Conservation (phyloP, 164 flowering plant genomes). For the Santalum album region DNA sequence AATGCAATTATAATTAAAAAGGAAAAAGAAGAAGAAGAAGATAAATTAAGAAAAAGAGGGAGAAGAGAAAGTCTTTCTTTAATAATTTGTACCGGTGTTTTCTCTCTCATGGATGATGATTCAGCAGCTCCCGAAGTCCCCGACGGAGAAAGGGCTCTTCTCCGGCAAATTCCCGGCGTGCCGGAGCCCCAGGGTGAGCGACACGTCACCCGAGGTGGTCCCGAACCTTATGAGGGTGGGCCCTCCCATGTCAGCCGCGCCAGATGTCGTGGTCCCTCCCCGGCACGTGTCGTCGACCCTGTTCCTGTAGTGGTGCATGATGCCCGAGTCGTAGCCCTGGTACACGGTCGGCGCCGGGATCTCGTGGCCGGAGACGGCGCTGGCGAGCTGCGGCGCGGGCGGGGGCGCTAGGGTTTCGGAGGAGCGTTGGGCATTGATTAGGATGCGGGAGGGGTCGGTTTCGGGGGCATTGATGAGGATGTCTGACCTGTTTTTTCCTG, state of each 20-base stretch:
- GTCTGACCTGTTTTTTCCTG: no score
- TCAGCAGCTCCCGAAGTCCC: conserved; percentile 44
- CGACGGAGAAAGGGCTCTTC: conserved; percentile 40
- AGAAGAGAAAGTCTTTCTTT: no score
- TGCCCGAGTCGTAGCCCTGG: conserved; percentile 1
- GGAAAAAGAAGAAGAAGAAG: no score
- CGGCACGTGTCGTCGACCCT: conserved; percentile 21
- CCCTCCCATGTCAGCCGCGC: conserved; percentile 17
- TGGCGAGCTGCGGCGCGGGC: conserved; percentile 4
- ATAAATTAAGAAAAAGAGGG: no score
- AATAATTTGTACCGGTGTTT: no score
- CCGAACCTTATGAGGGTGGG: conserved; percentile 46
- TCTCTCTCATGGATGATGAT: no score
- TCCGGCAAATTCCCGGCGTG: conserved; percentile 75
- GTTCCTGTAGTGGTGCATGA: conserved; percentile 5
- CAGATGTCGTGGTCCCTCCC: conserved; percentile 16
- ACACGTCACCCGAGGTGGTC: conserved; percentile 60
- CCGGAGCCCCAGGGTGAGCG: conserved; percentile 75
- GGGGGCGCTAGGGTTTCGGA: conserved; percentile 29
- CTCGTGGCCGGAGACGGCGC: conserved; percentile 5
- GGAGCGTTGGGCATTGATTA: conserved; percentile 46
- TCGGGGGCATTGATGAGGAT: conserved; percentile 14
- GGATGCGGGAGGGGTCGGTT: conserved; percentile 56
- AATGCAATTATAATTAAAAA: no score
- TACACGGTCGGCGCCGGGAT: conserved; percentile 12